Base-by-base conservation (phyloP, 148 eudicot species). In the Cornus florida region DNA sequence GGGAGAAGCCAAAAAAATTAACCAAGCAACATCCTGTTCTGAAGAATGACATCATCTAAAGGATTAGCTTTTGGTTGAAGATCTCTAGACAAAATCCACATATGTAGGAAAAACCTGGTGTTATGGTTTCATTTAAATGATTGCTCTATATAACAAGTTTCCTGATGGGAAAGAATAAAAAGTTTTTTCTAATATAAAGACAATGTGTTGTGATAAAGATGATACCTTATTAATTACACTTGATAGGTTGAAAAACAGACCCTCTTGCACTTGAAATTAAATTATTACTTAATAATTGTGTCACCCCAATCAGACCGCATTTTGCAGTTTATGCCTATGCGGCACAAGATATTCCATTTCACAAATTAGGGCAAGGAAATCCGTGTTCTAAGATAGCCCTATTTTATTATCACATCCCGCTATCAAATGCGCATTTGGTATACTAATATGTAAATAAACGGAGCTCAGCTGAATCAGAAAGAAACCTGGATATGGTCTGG, bases 401-500 rank as follows among this genome's bases (percentile, higher is more conserved):
- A 74, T 11, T 74, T 19, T 17, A 32, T 7, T 57, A 16, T 77
- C 65, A 69, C 23, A 23, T 32, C 12, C 53, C 14, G 50, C 22
- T 12, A 69, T 33, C 67, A 31, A 43, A 23, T 28, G 24, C 19
- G 65, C 23, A 24, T 35, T 19, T 35, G 12, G 57, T 23, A 22
- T 60, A 20, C 59, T 14, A 56, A 57, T 68, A 69, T 39, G 56
- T 22, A 74, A 80, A 16, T 74, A 22, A 24, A 23, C 19, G 48
- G 19, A 50, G 57, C 0, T 39, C 65, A 67, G 43, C 19, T 38
- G 68, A 76, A 75, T 38, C 43, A 79, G 79, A 65, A 82, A 77
- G 66, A 28, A 82, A 96, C 99, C 98, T 97, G 99, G 83, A 97
- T 97, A 78, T 97, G 99, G 83, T 97, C 99, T 72, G 99, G 96